These are phyloP conservation scores for Diaporthe helianthi DNA, from an alignment of 2,329 filamentous ascomycete genomes.

Conservation along the genomic window DNA sequence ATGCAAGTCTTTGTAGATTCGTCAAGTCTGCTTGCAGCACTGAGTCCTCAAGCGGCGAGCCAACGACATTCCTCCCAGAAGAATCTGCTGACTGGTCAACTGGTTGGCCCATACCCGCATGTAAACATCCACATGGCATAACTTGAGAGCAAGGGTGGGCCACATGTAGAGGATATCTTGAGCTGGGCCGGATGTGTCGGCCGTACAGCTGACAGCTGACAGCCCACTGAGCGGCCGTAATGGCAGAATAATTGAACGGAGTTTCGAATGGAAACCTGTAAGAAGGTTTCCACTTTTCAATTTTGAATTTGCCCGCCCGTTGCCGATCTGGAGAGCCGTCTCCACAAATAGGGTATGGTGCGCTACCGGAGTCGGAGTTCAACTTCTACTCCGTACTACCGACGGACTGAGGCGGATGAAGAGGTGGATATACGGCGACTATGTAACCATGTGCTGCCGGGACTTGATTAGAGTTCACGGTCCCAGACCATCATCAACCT, in stretches of 20 bases:
- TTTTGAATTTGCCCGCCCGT: not conserved
- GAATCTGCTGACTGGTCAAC: not conserved
- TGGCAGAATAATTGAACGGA: not conserved
- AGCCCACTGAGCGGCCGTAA: too few species aligned
- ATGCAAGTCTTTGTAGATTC: not conserved
- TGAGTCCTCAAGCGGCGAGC: not conserved
- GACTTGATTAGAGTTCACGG: not conserved
- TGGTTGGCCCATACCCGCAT: not conserved
- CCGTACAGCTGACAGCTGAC: too few species aligned
- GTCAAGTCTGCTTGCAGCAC: not conserved
- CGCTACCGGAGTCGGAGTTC: slow-evolving; percentile 1
- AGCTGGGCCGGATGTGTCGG: not conserved
- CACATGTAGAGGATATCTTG: too few species aligned
- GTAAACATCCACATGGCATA: not conserved
- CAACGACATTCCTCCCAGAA: not conserved
- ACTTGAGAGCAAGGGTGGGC: not conserved
- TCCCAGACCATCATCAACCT: not conserved
- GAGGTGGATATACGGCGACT: not conserved
- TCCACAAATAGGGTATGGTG: too few species aligned
- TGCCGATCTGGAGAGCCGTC: not conserved
- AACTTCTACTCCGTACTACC: slow-evolving; percentile 1
- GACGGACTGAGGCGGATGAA: not conserved
- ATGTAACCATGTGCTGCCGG: not conserved
- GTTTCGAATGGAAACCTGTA: not conserved
- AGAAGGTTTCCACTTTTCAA: not conserved